Evolutionary conservation across 164 flowering plant genomes (phyloP).

Genomic region (Piper longum): DNA sequence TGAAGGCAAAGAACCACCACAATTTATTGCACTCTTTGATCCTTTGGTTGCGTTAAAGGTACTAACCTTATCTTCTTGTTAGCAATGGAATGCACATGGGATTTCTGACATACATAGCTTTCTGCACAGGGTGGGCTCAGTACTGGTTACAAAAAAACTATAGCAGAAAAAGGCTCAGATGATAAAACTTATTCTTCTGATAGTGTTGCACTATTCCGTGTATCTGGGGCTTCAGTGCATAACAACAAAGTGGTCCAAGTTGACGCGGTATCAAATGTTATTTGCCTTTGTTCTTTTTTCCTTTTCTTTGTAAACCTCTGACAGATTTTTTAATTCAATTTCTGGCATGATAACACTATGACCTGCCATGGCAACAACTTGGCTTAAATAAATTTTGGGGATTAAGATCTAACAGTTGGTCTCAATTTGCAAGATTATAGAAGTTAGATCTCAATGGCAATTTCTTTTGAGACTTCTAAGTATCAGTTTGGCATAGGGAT

Average conservation of each 20-base stretch:
- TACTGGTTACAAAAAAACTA: conserved; percentile 67
- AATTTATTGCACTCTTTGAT: conserved; percentile 85
- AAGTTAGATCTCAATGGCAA: too few relatives aligned
- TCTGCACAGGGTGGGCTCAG: conserved; percentile 84
- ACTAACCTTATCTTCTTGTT: conserved; percentile 16
- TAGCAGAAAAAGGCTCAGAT: conserved; percentile 58
- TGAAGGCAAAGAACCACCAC: conserved; percentile 96
- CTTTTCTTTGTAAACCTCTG: background rate
- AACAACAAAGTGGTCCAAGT: conserved; percentile 85
- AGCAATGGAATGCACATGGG: background rate
- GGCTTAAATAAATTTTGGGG: too few relatives aligned
- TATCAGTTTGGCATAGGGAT: too few relatives aligned
- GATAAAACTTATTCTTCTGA: conserved; percentile 82
- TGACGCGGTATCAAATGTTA: conserved; percentile 45
- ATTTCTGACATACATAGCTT: background rate
- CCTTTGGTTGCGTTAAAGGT: conserved; percentile 96
- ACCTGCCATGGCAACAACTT: too few relatives aligned
- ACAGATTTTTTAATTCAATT: background rate
- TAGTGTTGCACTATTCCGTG: conserved; percentile 62
- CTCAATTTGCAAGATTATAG: too few relatives aligned
- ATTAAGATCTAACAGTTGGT: too few relatives aligned
- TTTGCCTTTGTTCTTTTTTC: conserved; percentile 4
- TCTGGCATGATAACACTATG: background rate
- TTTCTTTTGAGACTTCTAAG: too few relatives aligned
- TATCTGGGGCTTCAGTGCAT: conserved; percentile 74